Base-by-base conservation (phyloP, 1,284 basidiomycete genomes). In the Ceratobasidium sp. region DNA sequence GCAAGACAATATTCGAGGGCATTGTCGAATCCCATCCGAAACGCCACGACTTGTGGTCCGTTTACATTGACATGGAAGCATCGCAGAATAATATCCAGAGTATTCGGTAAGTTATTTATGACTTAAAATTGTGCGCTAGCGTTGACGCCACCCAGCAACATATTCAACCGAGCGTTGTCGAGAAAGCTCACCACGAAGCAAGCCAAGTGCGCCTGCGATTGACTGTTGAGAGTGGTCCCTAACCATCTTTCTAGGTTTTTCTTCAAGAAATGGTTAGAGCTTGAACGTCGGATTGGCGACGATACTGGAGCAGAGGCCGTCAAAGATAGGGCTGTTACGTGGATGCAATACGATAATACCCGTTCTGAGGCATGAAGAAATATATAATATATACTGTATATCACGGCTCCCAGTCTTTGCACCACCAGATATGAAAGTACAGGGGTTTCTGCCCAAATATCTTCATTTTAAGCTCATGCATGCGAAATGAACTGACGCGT, bases 191-290 rank as follows among this genome's bases (percentile, higher is more conserved):
- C 94, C 7, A 93, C 90, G 79, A 96, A 98, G 82, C 96, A 97
- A 84, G 95, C 94, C 71, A 97, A 97, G 93, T 95, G 81, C 78
- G 88, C 83, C 34, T 49, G 31, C 22, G 29, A 46, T 79, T 74
- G 77, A 9, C 19, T 27, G 22, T 14, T 61, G 24, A 2, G 31
- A 59, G 62, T 37, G 13, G 66, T 78, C 37, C 76, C 62, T 74
- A 74, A 59, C 22, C 37, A 13, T 41, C 19, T 48, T 49, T 72
- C 13, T 76, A 93, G 92, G 83, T 89, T 90, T 49, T 91, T 97
- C 81, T 98, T 98, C 88, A 99, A 99, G 83, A 98, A 98, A 83
- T 98, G 97, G 95, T 86, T 99, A 49, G 90, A 91, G 75, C 84
- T 98, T 58, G 98, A 99, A 83, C 89, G 89, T 79, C 87, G 89